Evolutionary conservation across 768 basidiomycete species (phyloP).

Genomic region (Omphalotus guepiniiformis): DNA sequence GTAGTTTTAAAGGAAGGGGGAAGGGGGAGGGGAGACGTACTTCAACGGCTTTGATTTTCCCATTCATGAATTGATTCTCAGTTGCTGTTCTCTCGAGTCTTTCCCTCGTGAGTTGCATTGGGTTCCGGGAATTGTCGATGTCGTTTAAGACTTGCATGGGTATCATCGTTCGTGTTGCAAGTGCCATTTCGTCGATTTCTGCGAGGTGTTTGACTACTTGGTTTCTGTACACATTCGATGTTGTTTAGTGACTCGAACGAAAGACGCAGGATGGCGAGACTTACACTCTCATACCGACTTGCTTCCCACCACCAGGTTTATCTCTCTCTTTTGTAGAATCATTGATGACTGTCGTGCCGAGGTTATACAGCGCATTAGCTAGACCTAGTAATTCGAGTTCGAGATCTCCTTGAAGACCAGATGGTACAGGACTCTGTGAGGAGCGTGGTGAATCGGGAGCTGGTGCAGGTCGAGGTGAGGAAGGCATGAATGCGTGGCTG

Average conservation of each 20-base stretch:
- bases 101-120: conserved; percentile 77
- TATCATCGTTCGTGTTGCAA: conserved; percentile 57
- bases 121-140: conserved; percentile 77
- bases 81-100: conserved; percentile 78
- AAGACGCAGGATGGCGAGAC: conserved; percentile 17
- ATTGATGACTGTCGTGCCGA: conserved; percentile 79
- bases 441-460: conserved; percentile 69
- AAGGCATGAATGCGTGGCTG: neutral
- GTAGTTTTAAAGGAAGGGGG: neutral
- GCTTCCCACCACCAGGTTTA: conserved; percentile 65
- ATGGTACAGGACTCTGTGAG: conserved; percentile 69
- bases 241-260: conserved; percentile 4
- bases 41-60: conserved; percentile 75
- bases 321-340: conserved; percentile 80
- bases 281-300: conserved; percentile 74
- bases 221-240: conserved; percentile 53
- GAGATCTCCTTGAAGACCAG: conserved; percentile 66
- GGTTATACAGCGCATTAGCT: conserved; percentile 73
- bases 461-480: conserved; percentile 14
- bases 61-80: conserved; percentile 91
- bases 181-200: conserved; percentile 65
- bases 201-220: conserved; percentile 67
- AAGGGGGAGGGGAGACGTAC: conserved; percentile 45
- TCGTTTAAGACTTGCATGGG: conserved; percentile 74
- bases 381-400: conserved; percentile 75